phyloP scores from a whole-genome alignment of 306 rosid genomes.

The Sindora glabra region DNA sequence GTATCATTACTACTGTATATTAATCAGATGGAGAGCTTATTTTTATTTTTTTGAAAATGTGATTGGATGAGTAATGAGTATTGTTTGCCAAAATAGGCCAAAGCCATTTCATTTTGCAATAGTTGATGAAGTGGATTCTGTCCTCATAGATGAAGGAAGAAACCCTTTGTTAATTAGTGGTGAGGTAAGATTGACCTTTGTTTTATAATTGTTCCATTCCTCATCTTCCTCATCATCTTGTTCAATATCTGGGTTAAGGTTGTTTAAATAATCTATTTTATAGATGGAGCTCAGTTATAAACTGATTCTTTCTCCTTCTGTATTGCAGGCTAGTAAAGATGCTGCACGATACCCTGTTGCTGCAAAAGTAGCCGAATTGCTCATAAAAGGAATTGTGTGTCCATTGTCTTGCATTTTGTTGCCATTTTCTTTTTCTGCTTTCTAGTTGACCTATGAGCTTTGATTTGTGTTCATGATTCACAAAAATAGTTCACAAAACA shows the following conservation, averaged over 20 bases:
- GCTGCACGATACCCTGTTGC: conserved; percentile 96
- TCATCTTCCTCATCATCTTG: neutral
- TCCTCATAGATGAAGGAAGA: conserved; percentile 93
- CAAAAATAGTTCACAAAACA: conserved; percentile 1
- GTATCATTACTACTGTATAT: conserved; percentile 49
- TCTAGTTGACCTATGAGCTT: conserved; percentile 8
- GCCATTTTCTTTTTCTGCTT: conserved; percentile 12
- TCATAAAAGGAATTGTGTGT: conserved; percentile 65
- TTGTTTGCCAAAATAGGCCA: conserved; percentile 59
- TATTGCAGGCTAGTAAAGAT: conserved; percentile 77
- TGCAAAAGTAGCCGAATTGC: conserved; percentile 93
- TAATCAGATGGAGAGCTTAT: neutral
- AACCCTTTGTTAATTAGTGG: conserved; percentile 96
- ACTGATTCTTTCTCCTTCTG: conserved; percentile 21
- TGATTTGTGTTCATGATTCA: conserved; percentile 5
- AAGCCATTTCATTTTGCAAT: conserved; percentile 95
- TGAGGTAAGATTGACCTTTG: conserved; percentile 44
- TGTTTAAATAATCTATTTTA: conserved; percentile 12
- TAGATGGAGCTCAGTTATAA: neutral
- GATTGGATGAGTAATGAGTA: conserved; percentile 4
- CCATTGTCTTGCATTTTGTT: conserved; percentile 13
- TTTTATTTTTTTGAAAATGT: neutral
- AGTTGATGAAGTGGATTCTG: conserved; percentile 97
- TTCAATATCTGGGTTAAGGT: conserved; percentile 7
- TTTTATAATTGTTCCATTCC: too few species aligned